Conservation (phyloP, 371 early-diverging fungal species). For the Umbelopsis sp. region DNA sequence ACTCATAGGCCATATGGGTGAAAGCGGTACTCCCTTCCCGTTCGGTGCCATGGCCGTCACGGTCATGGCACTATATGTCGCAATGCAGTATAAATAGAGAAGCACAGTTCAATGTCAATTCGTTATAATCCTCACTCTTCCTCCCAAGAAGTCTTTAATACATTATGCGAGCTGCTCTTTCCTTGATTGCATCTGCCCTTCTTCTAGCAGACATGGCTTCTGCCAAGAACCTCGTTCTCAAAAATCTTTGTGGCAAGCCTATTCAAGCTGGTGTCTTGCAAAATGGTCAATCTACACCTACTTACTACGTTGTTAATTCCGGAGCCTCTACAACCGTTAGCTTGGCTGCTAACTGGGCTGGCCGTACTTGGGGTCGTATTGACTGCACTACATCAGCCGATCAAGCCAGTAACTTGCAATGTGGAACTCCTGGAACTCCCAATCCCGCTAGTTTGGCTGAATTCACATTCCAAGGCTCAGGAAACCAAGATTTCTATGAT, state of each 20-base stretch:
- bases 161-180: conserved; percentile 10
- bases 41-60: neutral
- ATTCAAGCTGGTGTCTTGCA: conserved; percentile 15
- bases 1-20: neutral
- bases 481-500: conserved; percentile 43
- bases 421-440: conserved; percentile 31
- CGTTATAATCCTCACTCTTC: neutral
- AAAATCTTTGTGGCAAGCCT: conserved; percentile 2
- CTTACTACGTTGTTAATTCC: conserved; percentile 6
- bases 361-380: conserved; percentile 40
- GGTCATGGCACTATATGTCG: neutral
- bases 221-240: conserved; percentile 15
- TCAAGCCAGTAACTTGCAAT: conserved; percentile 26
- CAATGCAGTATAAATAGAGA: neutral
- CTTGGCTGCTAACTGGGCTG: conserved; percentile 37
- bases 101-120: neutral
- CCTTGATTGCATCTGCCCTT: conserved; percentile 9
- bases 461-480: conserved; percentile 33
- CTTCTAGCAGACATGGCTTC: conserved; percentile 4
- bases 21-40: conserved; percentile 5
- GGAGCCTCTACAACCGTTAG: conserved; percentile 25
- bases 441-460: conserved; percentile 47
- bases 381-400: conserved; percentile 24
- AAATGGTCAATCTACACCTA: conserved; percentile 12
- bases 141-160: neutral